Evolutionary conservation across 2,329 filamentous ascomycete genomes (phyloP).

Genomic region (Bertia moriformis): DNA sequence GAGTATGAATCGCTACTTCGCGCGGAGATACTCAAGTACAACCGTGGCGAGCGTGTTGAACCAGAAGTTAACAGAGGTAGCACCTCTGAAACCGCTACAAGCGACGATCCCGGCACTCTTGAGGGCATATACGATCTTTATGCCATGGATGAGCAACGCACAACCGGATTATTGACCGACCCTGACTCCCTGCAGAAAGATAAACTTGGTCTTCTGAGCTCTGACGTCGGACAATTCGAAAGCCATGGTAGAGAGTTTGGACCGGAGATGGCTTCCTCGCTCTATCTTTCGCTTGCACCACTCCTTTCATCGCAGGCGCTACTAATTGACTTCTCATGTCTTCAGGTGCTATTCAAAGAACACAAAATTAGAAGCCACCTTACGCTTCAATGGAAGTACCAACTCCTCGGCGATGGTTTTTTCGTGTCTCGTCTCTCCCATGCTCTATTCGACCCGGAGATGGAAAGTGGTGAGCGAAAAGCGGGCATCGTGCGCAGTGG

Average conservation of each 20-base stretch:
- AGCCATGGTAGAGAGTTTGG: conserved; percentile 4
- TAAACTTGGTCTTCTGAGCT: background rate
- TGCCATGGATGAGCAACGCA: background rate
- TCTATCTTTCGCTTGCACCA: background rate
- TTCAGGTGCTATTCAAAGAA: background rate
- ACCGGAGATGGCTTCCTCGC: conserved; percentile 3
- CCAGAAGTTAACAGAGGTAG: background rate
- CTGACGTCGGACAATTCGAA: too few species aligned
- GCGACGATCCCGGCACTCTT: background rate
- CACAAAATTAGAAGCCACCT: background rate
- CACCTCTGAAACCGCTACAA: background rate
- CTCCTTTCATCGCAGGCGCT: background rate
- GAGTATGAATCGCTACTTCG: conserved; percentile 6
- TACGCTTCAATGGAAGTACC: background rate
- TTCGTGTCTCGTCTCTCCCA: background rate
- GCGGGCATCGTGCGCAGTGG: background rate
- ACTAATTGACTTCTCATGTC: conserved; percentile 1
- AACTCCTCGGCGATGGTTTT: background rate
- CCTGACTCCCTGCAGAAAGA: background rate
- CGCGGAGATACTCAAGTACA: conserved; percentile 6
- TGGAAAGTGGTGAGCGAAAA: conserved; percentile 1
- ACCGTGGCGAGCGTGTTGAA: background rate
- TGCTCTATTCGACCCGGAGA: background rate
- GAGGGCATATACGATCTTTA: background rate
- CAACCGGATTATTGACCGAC: background rate